Evolutionary conservation across 2,329 filamentous ascomycete species (phyloP), one percentile per base, ranked within the genome.

Genomic region (Truncatella angustata): DNA sequence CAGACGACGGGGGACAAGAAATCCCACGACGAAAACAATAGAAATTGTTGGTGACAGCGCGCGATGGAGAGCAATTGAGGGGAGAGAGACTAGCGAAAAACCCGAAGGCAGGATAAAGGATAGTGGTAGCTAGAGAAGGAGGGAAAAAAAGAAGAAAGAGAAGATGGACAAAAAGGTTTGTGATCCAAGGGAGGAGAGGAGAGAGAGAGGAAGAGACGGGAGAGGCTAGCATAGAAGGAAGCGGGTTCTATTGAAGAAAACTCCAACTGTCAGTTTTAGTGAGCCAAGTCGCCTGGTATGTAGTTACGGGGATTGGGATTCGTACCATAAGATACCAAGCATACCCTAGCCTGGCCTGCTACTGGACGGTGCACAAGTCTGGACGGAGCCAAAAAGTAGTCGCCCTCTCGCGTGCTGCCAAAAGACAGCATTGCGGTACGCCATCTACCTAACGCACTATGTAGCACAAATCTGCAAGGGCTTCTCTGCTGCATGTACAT

Each of bases 31-130:
- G 52, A 53, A 55, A 49, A 58, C 52, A 28, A 54, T 58, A 63
- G 63, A 53, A 60, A 59, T 62, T 62, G 62, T 61, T 56, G 56
- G 55, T 59, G 53, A 56, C 60, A 56, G 56, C 54, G 60, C 58
- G 60, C 64, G 62, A 58, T 63, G 56, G 63, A 66, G 63, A 63
- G 63, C 26, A 58, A 67, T 63, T 65, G 61, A 66, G 63, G 63
- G 60, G 59, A 61, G 56, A 61, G 56, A 63, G 53, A 60, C 50
- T 61, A 67, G 60, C 67, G 61, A 64, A 61, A 60, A 52, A 21
- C 12, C 6, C n/a, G 56, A 58, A 60, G 60, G 60, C 58, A 61
- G 58, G 60, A 64, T 58, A 65, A 66, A 66, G 63, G 63, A 67
- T 60, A 63, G 60, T 59, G 56, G 61, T 58, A 59, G 58, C 58